Evolutionary conservation across 1,139 yeast genomes (phyloP).

Genomic region (Geotrichum cucujoidarum): DNA sequence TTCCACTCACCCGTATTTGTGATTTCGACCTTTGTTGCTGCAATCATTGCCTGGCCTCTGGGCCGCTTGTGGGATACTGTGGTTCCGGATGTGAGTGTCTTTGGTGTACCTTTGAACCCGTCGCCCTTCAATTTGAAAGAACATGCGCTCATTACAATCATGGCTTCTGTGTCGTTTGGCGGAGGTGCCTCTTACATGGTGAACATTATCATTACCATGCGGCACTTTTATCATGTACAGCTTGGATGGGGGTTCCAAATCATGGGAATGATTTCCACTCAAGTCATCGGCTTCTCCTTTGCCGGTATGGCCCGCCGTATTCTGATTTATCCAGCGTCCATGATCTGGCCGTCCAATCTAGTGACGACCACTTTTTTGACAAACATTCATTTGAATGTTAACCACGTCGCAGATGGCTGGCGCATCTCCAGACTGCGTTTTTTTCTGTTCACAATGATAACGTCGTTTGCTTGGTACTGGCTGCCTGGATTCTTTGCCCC

Average conservation of each 20-base stretch:
- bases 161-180: slow-evolving; percentile 55
- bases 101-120: slow-evolving; percentile 49
- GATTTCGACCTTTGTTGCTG: slow-evolving; percentile 52
- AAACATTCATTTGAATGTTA: slow-evolving; percentile 56
- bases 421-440: slow-evolving; percentile 46
- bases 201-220: slow-evolving; percentile 54
- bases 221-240: slow-evolving; percentile 46
- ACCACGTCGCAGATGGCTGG: slow-evolving; percentile 57
- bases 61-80: slow-evolving; percentile 49
- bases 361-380: slow-evolving; percentile 49
- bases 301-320: slow-evolving; percentile 57
- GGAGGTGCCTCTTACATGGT: slow-evolving; percentile 60
- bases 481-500: slow-evolving; percentile 51
- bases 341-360: slow-evolving; percentile 59
- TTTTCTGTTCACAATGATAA: slow-evolving; percentile 41
- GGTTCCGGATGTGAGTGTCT: slow-evolving; percentile 47
- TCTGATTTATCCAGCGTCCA: slow-evolving; percentile 56
- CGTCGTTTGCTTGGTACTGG: slow-evolving; percentile 51
- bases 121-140: slow-evolving; percentile 61
- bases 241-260: slow-evolving; percentile 50
- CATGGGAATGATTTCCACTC: slow-evolving; percentile 51
- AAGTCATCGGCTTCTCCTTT: slow-evolving; percentile 59
- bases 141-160: slow-evolving; percentile 59
- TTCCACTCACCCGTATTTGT: slow-evolving; percentile 54
- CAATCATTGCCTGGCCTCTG: slow-evolving; percentile 59